Conservation (phyloP, 129 eudicot species). For the Saposhnikovia divaricata region DNA sequence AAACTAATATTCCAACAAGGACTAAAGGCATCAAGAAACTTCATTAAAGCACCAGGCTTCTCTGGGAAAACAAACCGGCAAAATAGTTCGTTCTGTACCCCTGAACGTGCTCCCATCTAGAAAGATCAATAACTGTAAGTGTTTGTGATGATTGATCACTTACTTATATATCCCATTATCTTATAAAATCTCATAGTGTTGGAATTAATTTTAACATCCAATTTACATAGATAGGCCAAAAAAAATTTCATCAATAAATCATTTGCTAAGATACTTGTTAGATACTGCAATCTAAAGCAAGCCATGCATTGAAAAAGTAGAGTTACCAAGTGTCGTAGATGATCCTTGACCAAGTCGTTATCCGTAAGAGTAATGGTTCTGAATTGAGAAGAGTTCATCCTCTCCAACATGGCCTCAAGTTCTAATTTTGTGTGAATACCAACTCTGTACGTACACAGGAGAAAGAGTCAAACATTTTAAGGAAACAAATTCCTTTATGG, state of each 20-base stretch:
- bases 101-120: conserved; percentile 92
- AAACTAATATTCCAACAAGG: conserved; percentile 96
- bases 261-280: too few species aligned
- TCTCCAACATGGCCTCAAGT: conserved; percentile 72
- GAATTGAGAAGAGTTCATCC: conserved; percentile 65
- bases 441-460: conserved; percentile 52
- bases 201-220: too few species aligned
- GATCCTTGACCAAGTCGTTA: conserved; percentile 91
- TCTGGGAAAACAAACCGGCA: conserved; percentile 94
- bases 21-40: conserved; percentile 76
- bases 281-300: neutral
- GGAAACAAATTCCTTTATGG: neutral
- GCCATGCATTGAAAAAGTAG: neutral
- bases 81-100: conserved; percentile 64
- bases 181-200: too few species aligned
- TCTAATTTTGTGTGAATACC: conserved; percentile 79
- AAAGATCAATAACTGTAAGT: neutral
- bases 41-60: conserved; percentile 90
- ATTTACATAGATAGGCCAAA: too few species aligned
- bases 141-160: neutral
- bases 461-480: neutral
- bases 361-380: conserved; percentile 67
- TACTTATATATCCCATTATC: too few species aligned
- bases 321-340: conserved; percentile 77
- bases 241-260: too few species aligned